Evolutionary conservation across 2,329 filamentous ascomycete species (phyloP).

Genomic region (Aspergillus fumigatus): DNA sequence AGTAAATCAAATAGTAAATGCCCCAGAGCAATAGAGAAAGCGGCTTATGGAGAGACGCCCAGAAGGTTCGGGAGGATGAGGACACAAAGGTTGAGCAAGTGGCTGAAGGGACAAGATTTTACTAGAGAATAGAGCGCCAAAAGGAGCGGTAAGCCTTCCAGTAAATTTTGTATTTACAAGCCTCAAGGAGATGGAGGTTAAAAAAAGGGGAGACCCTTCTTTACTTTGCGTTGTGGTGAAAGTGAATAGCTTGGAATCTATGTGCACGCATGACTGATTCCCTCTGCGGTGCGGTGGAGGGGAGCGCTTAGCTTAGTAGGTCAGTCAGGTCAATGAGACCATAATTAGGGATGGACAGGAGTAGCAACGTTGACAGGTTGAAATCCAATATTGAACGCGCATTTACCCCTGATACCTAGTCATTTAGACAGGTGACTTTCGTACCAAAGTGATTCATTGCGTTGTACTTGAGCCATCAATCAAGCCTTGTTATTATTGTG

Average conservation of each 20-base stretch:
- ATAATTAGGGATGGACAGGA: background rate
- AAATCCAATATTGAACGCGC: background rate
- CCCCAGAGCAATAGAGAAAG: background rate
- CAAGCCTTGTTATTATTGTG: background rate
- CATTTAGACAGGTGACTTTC: background rate
- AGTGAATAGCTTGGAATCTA: slow-evolving; percentile 20
- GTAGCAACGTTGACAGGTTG: background rate
- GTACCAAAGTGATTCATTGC: background rate
- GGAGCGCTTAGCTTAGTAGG: slow-evolving; percentile 16
- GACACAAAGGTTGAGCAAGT: background rate
- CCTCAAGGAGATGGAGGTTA: background rate
- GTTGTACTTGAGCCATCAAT: background rate
- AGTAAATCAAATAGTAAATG: background rate
- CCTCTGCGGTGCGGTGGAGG: slow-evolving; percentile 19
- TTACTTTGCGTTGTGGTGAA: slow-evolving; percentile 17
- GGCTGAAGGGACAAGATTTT: background rate
- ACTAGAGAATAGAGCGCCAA: slow-evolving; percentile 3
- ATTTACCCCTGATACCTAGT: background rate
- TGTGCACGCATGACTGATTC: slow-evolving; percentile 30
- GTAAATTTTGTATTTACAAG: background rate
- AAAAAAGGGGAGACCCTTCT: slow-evolving; percentile 9
- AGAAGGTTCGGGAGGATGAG: background rate
- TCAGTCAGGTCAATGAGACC: background rate
- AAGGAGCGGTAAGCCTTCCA: slow-evolving; percentile 9
- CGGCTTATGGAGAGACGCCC: background rate